Evolutionary conservation across 1,284 basidiomycete genomes (phyloP), one percentile per base, ranked within the genome.

Genomic region (Rhizoctonia solani): DNA sequence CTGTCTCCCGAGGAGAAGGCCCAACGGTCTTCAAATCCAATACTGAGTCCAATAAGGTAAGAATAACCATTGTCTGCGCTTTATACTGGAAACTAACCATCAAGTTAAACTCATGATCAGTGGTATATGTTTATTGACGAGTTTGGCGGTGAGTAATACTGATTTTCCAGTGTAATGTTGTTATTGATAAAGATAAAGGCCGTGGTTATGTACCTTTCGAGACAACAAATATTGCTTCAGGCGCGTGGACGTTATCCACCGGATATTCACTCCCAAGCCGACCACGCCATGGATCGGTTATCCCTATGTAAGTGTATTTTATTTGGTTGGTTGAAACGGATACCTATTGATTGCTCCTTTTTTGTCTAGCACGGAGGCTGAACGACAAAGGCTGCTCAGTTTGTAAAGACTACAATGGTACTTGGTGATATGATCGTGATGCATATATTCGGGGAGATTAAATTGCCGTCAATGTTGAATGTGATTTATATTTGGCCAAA

Each of bases 111-210:
- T n/a, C 16, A 16, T 39, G 29, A 47, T 13, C 9, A 63, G 59
- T 63, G 59, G 59, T 37, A 52, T 32, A 63, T 63, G 59, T 63
- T 63, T 27, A 63, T 63, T 25, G 59, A 53, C 37, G 49, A 63
- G 29, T 52, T 52, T 63, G 59, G 49, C 21, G 49, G 49, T 44
- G 21, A 53, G 49, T 53, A 13, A 49, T 1, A 8, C 9, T 9
- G 3, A 19, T 32, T 16, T 4, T 44, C 9, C 41, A 11, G 19
- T 14, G 8, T 47, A 30, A 1, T 6, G 27, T 4, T 34, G 29
- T 32, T 47, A 44, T 37, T 27, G 32, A 34, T 29, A 5, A 1
- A 13, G 13, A 32, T 16, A 34, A 27, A 63, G 49, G 59, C 29
- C 59, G 59, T 14, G 49, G 59, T 19, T 63, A 53, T 21, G 59